Evolutionary conservation across 257 asterid species (phyloP).

Genomic region (Datura wrightii): DNA sequence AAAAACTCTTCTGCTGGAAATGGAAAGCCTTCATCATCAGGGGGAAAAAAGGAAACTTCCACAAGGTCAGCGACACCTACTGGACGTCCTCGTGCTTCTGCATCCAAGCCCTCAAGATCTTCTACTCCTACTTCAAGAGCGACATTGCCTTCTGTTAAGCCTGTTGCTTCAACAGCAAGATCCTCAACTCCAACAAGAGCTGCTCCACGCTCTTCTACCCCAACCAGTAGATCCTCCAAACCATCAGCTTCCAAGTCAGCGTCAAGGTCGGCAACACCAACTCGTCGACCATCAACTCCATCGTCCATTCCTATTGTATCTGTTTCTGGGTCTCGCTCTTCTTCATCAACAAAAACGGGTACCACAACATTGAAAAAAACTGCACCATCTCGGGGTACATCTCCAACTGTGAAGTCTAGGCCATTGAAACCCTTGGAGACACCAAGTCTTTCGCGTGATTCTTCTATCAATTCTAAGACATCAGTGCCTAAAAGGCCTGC

Average conservation of each 20-base stretch:
- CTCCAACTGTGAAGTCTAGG: conserved; percentile 60
- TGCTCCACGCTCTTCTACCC: conserved; percentile 56
- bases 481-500: conserved; percentile 62
- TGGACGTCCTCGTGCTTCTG: conserved; percentile 50
- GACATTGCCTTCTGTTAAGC: conserved; percentile 52
- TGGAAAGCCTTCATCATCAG: conserved; percentile 54
- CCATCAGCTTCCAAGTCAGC: conserved; percentile 48
- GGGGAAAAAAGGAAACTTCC: conserved; percentile 46
- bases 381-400: conserved; percentile 50
- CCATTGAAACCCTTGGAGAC: conserved; percentile 52
- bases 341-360: conserved; percentile 43
- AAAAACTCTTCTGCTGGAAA: conserved; percentile 39
- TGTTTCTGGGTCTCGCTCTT: conserved; percentile 39
- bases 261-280: conserved; percentile 66
- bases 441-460: conserved; percentile 44
- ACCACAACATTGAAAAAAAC: conserved; percentile 41
- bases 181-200: conserved; percentile 60
- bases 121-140: conserved; percentile 67
- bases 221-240: conserved; percentile 51
- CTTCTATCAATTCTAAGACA: conserved; percentile 41
- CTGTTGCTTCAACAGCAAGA: conserved; percentile 46
- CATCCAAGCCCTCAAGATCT: conserved; percentile 54
- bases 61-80: conserved; percentile 62
- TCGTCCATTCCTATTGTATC: conserved; percentile 37
- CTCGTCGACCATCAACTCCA: conserved; percentile 47